These are phyloP conservation scores for Blastosporella zonata DNA, from an alignment of 1,284 basidiomycete species.

Conservation along the genomic window DNA sequence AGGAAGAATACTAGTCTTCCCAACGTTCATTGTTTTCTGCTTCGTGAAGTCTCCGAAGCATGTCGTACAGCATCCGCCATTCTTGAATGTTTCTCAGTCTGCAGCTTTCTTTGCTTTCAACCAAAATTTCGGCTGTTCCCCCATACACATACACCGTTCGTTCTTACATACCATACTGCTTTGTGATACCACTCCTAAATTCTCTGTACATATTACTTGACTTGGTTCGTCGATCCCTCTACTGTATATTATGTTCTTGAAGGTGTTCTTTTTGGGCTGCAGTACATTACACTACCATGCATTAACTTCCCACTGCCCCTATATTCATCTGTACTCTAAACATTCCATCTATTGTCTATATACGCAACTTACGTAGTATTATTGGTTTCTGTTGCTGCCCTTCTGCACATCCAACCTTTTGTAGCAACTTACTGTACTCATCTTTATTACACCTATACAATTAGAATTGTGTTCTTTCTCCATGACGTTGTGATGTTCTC, in stretches of 20 bases:
- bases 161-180: constrained; percentile 14
- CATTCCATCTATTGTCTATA: constrained; percentile 9
- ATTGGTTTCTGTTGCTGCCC: constrained; percentile 2
- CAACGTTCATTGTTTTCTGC: not conserved
- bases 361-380: constrained; percentile 7
- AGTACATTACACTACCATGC: constrained; percentile 14
- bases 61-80: constrained; percentile 5
- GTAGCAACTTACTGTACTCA: constrained; percentile 10
- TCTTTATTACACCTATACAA: constrained; percentile 10
- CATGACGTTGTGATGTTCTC: constrained; percentile 4
- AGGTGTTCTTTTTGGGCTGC: not conserved
- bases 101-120: constrained; percentile 1
- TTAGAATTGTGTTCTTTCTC: not conserved
- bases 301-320: constrained; percentile 10
- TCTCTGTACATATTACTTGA: constrained; percentile 17
- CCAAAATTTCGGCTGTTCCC: constrained; percentile 6
- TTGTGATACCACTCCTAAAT: constrained; percentile 11
- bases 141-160: not conserved
- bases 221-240: not conserved
- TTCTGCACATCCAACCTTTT: constrained; percentile 1
- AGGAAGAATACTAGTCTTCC: constrained; percentile 30
- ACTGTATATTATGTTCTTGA: constrained; percentile 12
- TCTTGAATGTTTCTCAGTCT: constrained; percentile 9
- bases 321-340: constrained; percentile 18
- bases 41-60: constrained; percentile 1